Conservation (phyloP, 495 filamentous ascomycete genomes). For the Mytilinidion resinicola region DNA sequence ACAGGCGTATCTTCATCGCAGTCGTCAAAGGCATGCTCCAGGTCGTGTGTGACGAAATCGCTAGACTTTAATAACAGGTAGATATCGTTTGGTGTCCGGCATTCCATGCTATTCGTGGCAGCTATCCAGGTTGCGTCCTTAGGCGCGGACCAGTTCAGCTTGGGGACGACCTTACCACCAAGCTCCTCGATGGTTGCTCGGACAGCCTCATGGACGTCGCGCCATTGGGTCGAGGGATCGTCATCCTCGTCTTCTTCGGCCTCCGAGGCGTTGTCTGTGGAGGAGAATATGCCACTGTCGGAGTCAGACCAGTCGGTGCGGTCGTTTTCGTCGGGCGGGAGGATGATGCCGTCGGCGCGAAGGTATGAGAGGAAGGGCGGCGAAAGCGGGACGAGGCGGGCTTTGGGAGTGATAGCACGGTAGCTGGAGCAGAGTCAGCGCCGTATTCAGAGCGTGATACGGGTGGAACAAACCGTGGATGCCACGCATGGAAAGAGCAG, state of each 20-base stretch:
- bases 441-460: neutral
- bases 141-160: conserved; percentile 94
- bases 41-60: conserved; percentile 87
- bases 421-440: conserved; percentile 46
- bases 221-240: conserved; percentile 56
- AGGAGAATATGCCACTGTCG: conserved; percentile 40
- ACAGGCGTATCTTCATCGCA: conserved; percentile 43
- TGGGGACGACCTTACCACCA: conserved; percentile 77
- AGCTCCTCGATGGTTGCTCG: conserved; percentile 68
- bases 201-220: conserved; percentile 68
- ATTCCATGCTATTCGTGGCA: conserved; percentile 85
- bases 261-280: conserved; percentile 39
- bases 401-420: conserved; percentile 73
- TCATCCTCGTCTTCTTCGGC: conserved; percentile 42
- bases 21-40: conserved; percentile 87
- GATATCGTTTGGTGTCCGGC: conserved; percentile 77
- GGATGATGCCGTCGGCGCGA: conserved; percentile 84
- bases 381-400: conserved; percentile 71
- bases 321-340: conserved; percentile 55
- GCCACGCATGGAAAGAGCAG: conserved; percentile 92
- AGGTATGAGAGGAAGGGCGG: conserved; percentile 76
- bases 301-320: conserved; percentile 35
- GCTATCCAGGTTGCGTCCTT: conserved; percentile 97
- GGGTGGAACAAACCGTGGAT: conserved; percentile 54
- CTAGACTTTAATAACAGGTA: conserved; percentile 90